phyloP scores from a whole-genome alignment of 306 rosid genomes.

The Cyclanthera cordifolia region DNA sequence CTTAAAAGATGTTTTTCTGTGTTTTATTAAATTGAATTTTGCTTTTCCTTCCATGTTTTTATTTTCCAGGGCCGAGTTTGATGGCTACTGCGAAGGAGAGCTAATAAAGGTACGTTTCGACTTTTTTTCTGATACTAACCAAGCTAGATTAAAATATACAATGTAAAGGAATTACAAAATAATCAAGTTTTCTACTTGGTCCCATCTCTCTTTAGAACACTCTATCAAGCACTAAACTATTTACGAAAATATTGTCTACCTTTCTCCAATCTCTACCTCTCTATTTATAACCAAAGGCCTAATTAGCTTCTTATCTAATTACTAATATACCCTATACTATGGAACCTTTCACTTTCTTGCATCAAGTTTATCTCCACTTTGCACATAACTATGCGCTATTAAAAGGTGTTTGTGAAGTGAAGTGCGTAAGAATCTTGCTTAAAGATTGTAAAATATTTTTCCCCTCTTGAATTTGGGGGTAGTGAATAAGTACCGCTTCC shows the following conservation, averaged over 20 bases:
- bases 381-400: too few relatives aligned
- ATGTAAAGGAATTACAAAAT: too few relatives aligned
- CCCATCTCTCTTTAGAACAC: too few relatives aligned
- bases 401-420: not conserved
- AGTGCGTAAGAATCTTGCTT: not conserved
- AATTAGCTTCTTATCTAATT: too few relatives aligned
- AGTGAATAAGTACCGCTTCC: not conserved
- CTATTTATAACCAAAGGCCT: too few relatives aligned
- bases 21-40: conserved; percentile 1
- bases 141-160: too few relatives aligned
- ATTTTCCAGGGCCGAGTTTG: conserved; percentile 66
- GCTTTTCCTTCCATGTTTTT: not conserved
- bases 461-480: not conserved
- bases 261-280: too few relatives aligned
- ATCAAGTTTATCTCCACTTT: not conserved
- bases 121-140: conserved; percentile 8
- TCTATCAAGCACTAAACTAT: too few relatives aligned
- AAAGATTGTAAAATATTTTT: not conserved
- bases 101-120: conserved; percentile 45
- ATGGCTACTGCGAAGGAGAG: conserved; percentile 79
- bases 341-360: conserved; percentile 1
- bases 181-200: too few relatives aligned
- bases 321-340: too few relatives aligned
- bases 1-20: conserved; percentile 3
- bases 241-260: too few relatives aligned